Conservation (phyloP, 345 rosid genomes). For the Durio zibethinus region DNA sequence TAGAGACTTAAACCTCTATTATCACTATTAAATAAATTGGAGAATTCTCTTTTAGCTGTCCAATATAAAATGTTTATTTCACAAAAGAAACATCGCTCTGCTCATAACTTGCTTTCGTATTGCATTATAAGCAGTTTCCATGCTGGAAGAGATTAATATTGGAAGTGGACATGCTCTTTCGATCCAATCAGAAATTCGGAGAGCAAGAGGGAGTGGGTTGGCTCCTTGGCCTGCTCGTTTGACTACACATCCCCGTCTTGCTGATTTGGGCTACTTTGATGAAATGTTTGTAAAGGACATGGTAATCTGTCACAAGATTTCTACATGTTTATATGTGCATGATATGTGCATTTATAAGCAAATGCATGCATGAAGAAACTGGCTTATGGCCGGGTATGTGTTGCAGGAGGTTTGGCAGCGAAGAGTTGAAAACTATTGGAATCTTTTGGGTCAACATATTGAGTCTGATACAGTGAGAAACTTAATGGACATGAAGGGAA, state of each 20-base stretch:
- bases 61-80: neutral
- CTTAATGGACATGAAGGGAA: constrained; percentile 95
- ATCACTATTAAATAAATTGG: neutral
- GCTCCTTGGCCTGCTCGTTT: constrained; percentile 99
- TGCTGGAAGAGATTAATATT: neutral
- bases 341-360: neutral
- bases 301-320: constrained; percentile 37
- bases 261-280: constrained; percentile 78
- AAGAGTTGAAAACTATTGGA: constrained; percentile 81
- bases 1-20: neutral
- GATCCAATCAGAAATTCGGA: constrained; percentile 57
- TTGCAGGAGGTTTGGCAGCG: constrained; percentile 73
- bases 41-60: neutral
- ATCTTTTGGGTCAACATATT: constrained; percentile 62
- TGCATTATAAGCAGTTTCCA: neutral
- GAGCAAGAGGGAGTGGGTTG: constrained; percentile 75
- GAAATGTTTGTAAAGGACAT: constrained; percentile 81
- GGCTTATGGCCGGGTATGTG: constrained; percentile 12
- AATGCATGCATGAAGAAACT: constrained; percentile 6
- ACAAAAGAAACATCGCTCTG: neutral
- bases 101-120: neutral
- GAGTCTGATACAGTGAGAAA: constrained; percentile 68
- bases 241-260: constrained; percentile 83
- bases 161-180: neutral
- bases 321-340: neutral